Conservation (phyloP, 2,329 filamentous ascomycete species). For the Clarireedia sp. region DNA sequence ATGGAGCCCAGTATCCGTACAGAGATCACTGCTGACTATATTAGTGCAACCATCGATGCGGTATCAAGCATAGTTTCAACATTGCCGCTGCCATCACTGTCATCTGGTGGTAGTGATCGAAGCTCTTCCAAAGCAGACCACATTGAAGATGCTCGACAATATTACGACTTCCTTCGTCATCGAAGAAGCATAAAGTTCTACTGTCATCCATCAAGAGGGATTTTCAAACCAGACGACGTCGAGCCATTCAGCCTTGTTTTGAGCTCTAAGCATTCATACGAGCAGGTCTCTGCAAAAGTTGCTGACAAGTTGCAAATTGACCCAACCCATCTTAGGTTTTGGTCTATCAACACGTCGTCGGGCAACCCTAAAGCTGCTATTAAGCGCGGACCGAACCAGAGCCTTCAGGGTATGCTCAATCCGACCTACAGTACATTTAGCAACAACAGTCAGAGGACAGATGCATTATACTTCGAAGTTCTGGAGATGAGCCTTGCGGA, state of each 20-base stretch:
- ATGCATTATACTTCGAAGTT: constrained; percentile 85
- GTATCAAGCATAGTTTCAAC: not conserved
- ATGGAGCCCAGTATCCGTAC: no score
- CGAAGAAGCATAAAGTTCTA: constrained; percentile 72
- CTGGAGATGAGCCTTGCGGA: constrained; percentile 91
- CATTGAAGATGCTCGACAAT: constrained; percentile 68
- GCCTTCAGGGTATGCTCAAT: constrained; percentile 69
- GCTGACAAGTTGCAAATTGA: constrained; percentile 69
- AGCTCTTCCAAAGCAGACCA: constrained; percentile 35
- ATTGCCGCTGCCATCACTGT: not conserved
- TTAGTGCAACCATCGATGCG: not conserved
- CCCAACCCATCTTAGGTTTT: constrained; percentile 83
- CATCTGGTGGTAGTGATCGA: constrained; percentile 18
- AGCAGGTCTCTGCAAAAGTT: constrained; percentile 76
- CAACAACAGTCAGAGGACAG: constrained; percentile 61
- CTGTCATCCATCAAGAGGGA: constrained; percentile 53
- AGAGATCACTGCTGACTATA: not conserved
- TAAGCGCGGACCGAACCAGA: constrained; percentile 59
- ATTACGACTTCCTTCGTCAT: constrained; percentile 89
- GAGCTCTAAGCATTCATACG: constrained; percentile 84
- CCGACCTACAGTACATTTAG: constrained; percentile 65
- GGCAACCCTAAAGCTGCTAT: constrained; percentile 72
- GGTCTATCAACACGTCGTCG: constrained; percentile 69
- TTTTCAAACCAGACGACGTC: constrained; percentile 39
- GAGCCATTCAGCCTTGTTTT: constrained; percentile 68